Conservation (phyloP, 2,329 filamentous ascomycete species). For the Colletotrichum liriopes region DNA sequence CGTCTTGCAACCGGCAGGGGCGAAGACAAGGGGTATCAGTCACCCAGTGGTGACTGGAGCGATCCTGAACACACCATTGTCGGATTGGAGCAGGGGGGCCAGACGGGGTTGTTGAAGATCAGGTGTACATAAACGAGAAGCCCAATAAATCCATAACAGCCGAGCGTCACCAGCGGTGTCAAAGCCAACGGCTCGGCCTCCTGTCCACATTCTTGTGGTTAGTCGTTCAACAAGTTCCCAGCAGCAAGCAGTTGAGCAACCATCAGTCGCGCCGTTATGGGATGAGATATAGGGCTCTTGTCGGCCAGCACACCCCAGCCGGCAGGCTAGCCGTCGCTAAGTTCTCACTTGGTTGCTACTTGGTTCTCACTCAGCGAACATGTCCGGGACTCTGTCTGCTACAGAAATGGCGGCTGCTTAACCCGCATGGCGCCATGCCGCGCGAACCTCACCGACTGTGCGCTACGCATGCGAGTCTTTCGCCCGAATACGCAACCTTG, state of each 20-base stretch:
- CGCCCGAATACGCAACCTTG: neutral
- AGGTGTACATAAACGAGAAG: neutral
- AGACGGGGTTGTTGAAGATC: conserved; percentile 11
- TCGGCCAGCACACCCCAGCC: neutral
- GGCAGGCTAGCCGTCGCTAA: neutral
- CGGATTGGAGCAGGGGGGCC: conserved; percentile 15
- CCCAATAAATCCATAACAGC: conserved; percentile 3
- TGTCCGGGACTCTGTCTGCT: neutral
- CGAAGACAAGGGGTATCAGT: neutral
- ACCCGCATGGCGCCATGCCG: conserved; percentile 5
- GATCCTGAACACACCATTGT: conserved; percentile 16
- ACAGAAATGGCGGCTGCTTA: neutral
- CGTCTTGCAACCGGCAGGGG: neutral
- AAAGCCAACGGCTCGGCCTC: neutral
- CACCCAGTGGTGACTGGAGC: neutral
- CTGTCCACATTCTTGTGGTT: neutral
- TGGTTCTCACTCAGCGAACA: neutral
- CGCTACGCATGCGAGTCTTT: neutral
- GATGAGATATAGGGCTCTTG: conserved; percentile 9
- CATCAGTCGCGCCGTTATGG: neutral
- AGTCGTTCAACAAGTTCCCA: neutral
- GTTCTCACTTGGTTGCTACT: neutral
- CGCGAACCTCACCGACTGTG: neutral
- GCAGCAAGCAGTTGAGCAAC: neutral
- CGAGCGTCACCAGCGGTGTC: neutral